A percentile compares a stretch with the other conserved stretches of the same genome.
Evolutionary conservation across 2,329 filamentous ascomycete species (phyloP).

Genomic region (Hawksworthiomyces lignivorus): DNA sequence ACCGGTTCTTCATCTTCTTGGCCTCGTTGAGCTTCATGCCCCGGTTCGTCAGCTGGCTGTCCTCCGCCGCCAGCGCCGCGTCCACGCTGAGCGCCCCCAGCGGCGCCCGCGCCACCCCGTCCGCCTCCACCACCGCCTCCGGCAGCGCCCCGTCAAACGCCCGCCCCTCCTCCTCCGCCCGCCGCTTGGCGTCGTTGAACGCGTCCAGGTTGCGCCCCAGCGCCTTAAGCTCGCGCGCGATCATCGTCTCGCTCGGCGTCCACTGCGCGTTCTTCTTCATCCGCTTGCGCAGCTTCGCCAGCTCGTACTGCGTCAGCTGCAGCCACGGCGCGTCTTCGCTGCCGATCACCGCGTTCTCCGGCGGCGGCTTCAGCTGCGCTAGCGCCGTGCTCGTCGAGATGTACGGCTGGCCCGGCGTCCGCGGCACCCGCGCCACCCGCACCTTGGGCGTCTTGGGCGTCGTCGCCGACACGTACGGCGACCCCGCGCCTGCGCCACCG

Average conservation of each 20-base stretch:
- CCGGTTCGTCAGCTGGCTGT: slow-evolving; percentile 59
- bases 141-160: slow-evolving; percentile 45
- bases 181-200: slow-evolving; percentile 53
- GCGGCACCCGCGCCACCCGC: slow-evolving; percentile 23
- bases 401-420: slow-evolving; percentile 16
- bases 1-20: slow-evolving; percentile 61
- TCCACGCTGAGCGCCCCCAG: slow-evolving; percentile 54
- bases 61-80: slow-evolving; percentile 45
- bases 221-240: slow-evolving; percentile 65
- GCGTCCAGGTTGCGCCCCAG: slow-evolving; percentile 60
- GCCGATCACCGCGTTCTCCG: slow-evolving; percentile 50
- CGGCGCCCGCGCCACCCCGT: slow-evolving; percentile 45
- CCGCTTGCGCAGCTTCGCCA: slow-evolving; percentile 65
- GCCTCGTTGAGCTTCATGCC: slow-evolving; percentile 74
- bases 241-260: slow-evolving; percentile 81
- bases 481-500: neutral
- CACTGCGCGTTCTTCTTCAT: slow-evolving; percentile 92
- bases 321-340: slow-evolving; percentile 58
- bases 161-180: slow-evolving; percentile 58
- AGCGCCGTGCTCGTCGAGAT: slow-evolving; percentile 32
- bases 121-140: slow-evolving; percentile 36
- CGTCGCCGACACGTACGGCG: neutral
- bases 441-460: slow-evolving; percentile 37
- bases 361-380: slow-evolving; percentile 46
- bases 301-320: slow-evolving; percentile 56